Evolutionary conservation across 1,139 yeast species (phyloP).

Genomic region (Taphrina communis): DNA sequence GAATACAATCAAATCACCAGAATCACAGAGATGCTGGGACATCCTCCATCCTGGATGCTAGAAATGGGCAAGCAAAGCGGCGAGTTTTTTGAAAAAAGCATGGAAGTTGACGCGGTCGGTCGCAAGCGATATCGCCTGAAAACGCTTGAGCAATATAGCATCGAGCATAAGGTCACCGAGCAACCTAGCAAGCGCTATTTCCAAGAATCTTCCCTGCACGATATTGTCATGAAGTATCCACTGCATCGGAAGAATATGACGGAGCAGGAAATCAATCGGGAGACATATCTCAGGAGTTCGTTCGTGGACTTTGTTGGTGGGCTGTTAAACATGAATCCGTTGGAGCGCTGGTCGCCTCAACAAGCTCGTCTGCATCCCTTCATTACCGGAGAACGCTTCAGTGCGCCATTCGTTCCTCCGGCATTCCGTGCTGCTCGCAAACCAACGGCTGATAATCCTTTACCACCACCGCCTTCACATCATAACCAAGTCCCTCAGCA

Average conservation of each 20-base stretch:
- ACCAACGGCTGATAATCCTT: constrained; percentile 36
- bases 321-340: constrained; percentile 79
- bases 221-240: constrained; percentile 76
- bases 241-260: constrained; percentile 64
- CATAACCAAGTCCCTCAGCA: constrained; percentile 40
- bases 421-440: constrained; percentile 28
- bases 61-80: constrained; percentile 88
- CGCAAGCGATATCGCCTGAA: constrained; percentile 58
- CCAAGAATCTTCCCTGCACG: constrained; percentile 71
- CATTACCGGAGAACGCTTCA: constrained; percentile 58
- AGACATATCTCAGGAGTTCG: constrained; percentile 53
- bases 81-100: constrained; percentile 63
- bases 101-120: constrained; percentile 52
- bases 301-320: constrained; percentile 80
- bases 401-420: constrained; percentile 50
- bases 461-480: constrained; percentile 40
- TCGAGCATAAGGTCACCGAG: constrained; percentile 65
- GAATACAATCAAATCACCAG: constrained; percentile 89
- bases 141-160: constrained; percentile 64
- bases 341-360: constrained; percentile 95
- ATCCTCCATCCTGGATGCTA: constrained; percentile 93
- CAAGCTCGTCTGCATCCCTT: constrained; percentile 94
- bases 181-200: constrained; percentile 85
- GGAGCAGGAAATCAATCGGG: constrained; percentile 56
- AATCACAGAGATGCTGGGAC: constrained; percentile 79